These are phyloP conservation scores for Paraglomus occultum DNA, from an alignment of 192 early-diverging fungal species.

Conservation along the genomic window DNA sequence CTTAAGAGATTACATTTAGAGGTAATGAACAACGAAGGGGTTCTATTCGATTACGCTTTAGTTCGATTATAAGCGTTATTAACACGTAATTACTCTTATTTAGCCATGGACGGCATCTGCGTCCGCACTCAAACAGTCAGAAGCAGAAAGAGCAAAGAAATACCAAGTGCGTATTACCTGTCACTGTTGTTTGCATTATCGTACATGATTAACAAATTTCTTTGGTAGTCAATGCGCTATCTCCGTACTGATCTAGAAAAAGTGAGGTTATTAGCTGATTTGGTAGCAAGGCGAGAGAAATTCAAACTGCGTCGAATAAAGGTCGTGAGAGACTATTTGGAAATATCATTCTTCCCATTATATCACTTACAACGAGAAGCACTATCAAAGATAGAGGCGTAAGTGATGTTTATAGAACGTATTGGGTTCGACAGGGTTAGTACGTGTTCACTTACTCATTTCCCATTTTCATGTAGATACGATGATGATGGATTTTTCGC, in stretches of 20 bases:
- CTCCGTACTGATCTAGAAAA: constrained; percentile 86
- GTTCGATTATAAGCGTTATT: not conserved
- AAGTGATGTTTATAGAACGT: not conserved
- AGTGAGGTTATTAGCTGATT: constrained; percentile 78
- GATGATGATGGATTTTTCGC: constrained; percentile 43
- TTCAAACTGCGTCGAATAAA: constrained; percentile 62
- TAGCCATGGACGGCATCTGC: constrained; percentile 91
- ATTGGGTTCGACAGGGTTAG: not conserved
- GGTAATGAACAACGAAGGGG: constrained; percentile 39
- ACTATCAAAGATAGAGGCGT: constrained; percentile 67
- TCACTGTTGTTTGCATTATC: not conserved
- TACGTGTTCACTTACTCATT: not conserved
- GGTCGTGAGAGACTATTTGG: constrained; percentile 63
- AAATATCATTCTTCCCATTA: constrained; percentile 68
- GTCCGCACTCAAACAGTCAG: constrained; percentile 71
- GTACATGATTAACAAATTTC: not conserved
- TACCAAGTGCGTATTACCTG: constrained; percentile 45
- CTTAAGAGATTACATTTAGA: constrained; percentile 95
- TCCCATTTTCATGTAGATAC: constrained; percentile 21
- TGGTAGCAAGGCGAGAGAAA: constrained; percentile 71
- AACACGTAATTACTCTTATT: not conserved
- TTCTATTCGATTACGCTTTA: not conserved
- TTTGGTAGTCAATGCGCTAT: constrained; percentile 39
- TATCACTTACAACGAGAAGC: constrained; percentile 62
- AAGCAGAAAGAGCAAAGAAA: constrained; percentile 70